Evolutionary conservation across 805 yeast species (phyloP).

Genomic region (Grigorovia yakushimaensis): DNA sequence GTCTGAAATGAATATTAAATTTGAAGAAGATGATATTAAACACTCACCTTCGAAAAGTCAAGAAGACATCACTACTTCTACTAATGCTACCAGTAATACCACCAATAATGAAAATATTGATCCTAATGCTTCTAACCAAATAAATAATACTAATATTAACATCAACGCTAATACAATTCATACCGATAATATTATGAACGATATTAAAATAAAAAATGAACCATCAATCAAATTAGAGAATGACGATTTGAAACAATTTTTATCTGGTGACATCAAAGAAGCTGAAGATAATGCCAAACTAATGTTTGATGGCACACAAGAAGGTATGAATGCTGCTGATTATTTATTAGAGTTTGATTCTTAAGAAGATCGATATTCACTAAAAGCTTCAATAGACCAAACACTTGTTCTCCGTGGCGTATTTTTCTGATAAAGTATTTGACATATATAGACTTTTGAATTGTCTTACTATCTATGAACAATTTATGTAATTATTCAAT

Average conservation of each 20-base stretch:
- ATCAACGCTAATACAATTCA: background rate
- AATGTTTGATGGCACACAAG: constrained; percentile 12
- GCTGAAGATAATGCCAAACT: constrained; percentile 27
- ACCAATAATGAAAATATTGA: constrained; percentile 12
- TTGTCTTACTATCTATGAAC: background rate
- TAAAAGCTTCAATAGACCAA: no score
- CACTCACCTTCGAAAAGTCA: background rate
- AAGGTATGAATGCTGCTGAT: constrained; percentile 18
- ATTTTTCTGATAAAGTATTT: no score
- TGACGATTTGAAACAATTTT: constrained; percentile 24
- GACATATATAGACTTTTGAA: no score
- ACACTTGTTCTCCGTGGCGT: no score
- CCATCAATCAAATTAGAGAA: background rate
- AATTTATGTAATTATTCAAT: background rate
- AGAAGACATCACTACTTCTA: background rate
- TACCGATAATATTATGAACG: background rate
- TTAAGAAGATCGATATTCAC: background rate
- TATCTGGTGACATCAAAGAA: constrained; percentile 25
- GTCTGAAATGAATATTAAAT: background rate
- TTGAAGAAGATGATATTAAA: background rate
- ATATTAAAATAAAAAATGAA: background rate
- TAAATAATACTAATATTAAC: constrained; percentile 11
- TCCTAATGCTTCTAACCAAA: constrained; percentile 22
- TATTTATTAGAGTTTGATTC: constrained; percentile 24
- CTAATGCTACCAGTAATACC: background rate